Evolutionary conservation across 306 rosid species (phyloP).

Genomic region (Inga leiocalycina): DNA sequence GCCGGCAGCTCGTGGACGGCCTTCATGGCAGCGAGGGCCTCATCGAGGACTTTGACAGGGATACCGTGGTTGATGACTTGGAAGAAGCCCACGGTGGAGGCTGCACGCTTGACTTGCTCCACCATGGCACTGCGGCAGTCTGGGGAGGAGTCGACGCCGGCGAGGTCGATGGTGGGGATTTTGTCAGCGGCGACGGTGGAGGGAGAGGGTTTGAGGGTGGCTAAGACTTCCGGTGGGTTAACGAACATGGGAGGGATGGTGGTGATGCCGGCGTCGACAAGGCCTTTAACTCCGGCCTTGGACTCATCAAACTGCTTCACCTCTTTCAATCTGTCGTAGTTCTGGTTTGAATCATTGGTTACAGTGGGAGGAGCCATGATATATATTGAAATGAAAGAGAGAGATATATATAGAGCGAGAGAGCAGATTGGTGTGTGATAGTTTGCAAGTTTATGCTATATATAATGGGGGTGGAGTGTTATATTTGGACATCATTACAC

Average conservation of each 20-base stretch:
- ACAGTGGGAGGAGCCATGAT: not conserved
- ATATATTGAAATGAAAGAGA: not conserved
- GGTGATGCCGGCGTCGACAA: slow-evolving; percentile 35
- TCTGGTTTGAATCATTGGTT: not conserved
- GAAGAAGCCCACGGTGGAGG: slow-evolving; percentile 48
- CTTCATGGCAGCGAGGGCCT: slow-evolving; percentile 35
- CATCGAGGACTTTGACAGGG: slow-evolving; percentile 24
- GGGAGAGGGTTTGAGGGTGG: slow-evolving; percentile 11
- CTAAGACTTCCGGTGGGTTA: slow-evolving; percentile 36
- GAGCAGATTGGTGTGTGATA: not conserved
- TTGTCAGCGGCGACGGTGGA: not conserved
- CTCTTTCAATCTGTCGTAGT: not conserved
- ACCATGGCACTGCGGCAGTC: slow-evolving; percentile 30
- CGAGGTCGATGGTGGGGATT: slow-evolving; percentile 44
- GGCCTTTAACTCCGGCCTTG: slow-evolving; percentile 11
- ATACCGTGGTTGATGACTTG: slow-evolving; percentile 54
- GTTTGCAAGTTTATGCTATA: too few relatives aligned
- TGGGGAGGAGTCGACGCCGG: slow-evolving; percentile 6
- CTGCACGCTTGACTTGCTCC: slow-evolving; percentile 36
- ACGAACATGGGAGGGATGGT: slow-evolving; percentile 42
- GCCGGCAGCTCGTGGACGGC: slow-evolving; percentile 49
- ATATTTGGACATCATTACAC: too few relatives aligned
- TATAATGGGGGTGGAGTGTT: too few relatives aligned
- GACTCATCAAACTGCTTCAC: slow-evolving; percentile 35
- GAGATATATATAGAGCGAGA: not conserved